These are phyloP conservation scores for Penicillium sp. DNA, from an alignment of 2,329 filamentous ascomycete species.

Conservation along the genomic window DNA sequence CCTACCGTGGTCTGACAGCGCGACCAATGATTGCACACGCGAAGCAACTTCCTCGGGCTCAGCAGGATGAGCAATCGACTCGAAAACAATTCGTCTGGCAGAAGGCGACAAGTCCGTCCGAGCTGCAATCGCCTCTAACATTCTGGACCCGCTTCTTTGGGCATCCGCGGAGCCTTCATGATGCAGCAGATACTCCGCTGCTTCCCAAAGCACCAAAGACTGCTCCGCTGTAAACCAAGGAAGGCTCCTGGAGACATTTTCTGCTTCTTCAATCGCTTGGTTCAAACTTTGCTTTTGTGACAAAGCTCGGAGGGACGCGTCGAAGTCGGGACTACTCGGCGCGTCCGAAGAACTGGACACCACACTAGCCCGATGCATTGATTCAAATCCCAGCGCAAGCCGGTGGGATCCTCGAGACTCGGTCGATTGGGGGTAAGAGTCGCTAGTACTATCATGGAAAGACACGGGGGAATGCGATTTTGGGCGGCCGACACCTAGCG, in stretches of 20 bases:
- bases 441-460: constrained; percentile 27
- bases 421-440: constrained; percentile 27
- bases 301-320: constrained; percentile 33
- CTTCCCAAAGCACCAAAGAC: constrained; percentile 38
- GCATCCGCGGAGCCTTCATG: constrained; percentile 33
- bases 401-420: constrained; percentile 33
- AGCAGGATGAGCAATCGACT: constrained; percentile 32
- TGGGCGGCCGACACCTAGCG: constrained; percentile 36
- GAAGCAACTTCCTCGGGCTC: constrained; percentile 36
- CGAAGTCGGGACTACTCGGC: constrained; percentile 35
- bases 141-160: constrained; percentile 30
- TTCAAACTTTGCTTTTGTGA: constrained; percentile 31
- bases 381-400: constrained; percentile 34
- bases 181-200: constrained; percentile 35
- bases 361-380: constrained; percentile 40
- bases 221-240: constrained; percentile 38
- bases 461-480: constrained; percentile 37
- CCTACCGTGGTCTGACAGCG: constrained; percentile 40
- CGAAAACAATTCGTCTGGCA: constrained; percentile 32
- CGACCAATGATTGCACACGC: constrained; percentile 37
- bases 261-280: constrained; percentile 38
- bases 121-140: constrained; percentile 35
- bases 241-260: constrained; percentile 29
- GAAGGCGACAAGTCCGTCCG: constrained; percentile 38
- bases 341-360: constrained; percentile 38